phyloP scores from a whole-genome alignment of 108 stramenopile genomes.

The Cafeteria roenbergensis region DNA sequence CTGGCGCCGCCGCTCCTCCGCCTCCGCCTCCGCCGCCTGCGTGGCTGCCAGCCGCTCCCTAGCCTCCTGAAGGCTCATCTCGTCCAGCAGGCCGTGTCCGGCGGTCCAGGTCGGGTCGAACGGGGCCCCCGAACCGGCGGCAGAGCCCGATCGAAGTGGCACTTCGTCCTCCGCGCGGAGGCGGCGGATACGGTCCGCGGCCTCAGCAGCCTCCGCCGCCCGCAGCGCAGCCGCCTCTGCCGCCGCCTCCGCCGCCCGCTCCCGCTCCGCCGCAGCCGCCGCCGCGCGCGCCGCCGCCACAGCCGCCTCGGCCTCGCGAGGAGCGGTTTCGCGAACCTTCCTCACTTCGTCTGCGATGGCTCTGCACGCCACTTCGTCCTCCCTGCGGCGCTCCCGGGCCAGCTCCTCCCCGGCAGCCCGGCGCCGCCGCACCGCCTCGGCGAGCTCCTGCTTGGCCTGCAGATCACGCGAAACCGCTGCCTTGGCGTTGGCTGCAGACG shows the following conservation, averaged over 20 bases:
- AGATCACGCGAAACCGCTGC: conserved; percentile 10
- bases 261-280: not conserved
- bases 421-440: conserved; percentile 14
- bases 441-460: conserved; percentile 21
- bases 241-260: not conserved
- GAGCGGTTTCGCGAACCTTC: conserved; percentile 32
- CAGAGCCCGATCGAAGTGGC: conserved; percentile 32
- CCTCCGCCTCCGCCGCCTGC: conserved; percentile 6
- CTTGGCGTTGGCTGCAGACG: conserved; percentile 15
- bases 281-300: conserved; percentile 10
- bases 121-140: no score
- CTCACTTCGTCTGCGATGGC: conserved; percentile 32
- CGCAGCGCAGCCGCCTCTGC: not conserved
- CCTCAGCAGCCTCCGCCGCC: conserved; percentile 2
- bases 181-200: conserved; percentile 17
- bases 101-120: conserved; percentile 48
- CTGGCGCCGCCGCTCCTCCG: conserved; percentile 12
- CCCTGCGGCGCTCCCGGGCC: conserved; percentile 27
- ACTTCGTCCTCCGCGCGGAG: conserved; percentile 30
- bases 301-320: conserved; percentile 28
- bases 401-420: conserved; percentile 27
- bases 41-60: conserved; percentile 29
- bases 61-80: conserved; percentile 49
- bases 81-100: conserved; percentile 40
- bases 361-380: conserved; percentile 22